phyloP scores from a whole-genome alignment of 2,329 filamentous ascomycete genomes.

The Ophiosphaerella narmari region DNA sequence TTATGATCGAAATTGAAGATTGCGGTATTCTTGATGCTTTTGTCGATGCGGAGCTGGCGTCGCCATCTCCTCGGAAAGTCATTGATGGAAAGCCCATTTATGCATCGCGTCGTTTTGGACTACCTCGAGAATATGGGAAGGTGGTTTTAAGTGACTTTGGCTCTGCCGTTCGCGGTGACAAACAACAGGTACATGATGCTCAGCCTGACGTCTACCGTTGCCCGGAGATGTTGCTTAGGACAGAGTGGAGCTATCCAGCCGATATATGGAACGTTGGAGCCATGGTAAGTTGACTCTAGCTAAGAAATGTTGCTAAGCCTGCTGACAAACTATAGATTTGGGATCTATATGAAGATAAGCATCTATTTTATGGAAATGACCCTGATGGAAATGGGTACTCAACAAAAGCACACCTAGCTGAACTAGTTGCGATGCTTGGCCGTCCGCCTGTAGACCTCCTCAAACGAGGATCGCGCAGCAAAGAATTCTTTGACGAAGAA shows the following conservation, averaged over 20 bases:
- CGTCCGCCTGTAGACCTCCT: too few species aligned
- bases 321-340: slow-evolving; percentile 1
- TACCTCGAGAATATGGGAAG: slow-evolving; percentile 38
- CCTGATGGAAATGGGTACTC: too few species aligned
- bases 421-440: too few species aligned
- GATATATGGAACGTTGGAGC: slow-evolving; percentile 49
- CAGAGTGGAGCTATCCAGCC: slow-evolving; percentile 41
- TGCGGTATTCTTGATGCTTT: slow-evolving; percentile 42
- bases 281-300: slow-evolving; percentile 32
- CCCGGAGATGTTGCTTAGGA: slow-evolving; percentile 46
- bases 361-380: too few species aligned
- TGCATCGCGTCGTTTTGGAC: slow-evolving; percentile 39
- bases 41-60: slow-evolving; percentile 38
- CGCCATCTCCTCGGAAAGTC: slow-evolving; percentile 46
- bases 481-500: too few species aligned
- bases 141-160: slow-evolving; percentile 41
- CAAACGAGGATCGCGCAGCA: too few species aligned
- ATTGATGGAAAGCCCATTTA: slow-evolving; percentile 42
- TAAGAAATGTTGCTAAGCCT: background rate
- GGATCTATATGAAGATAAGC: too few species aligned
- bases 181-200: slow-evolving; percentile 28
- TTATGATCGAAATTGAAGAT: slow-evolving; percentile 46
- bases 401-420: too few species aligned
- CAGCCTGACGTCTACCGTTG: slow-evolving; percentile 46
- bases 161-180: slow-evolving; percentile 10